These are phyloP conservation scores for Hypoxylon subgilvum DNA, from an alignment of 495 filamentous ascomycete genomes.

Conservation along the genomic window DNA sequence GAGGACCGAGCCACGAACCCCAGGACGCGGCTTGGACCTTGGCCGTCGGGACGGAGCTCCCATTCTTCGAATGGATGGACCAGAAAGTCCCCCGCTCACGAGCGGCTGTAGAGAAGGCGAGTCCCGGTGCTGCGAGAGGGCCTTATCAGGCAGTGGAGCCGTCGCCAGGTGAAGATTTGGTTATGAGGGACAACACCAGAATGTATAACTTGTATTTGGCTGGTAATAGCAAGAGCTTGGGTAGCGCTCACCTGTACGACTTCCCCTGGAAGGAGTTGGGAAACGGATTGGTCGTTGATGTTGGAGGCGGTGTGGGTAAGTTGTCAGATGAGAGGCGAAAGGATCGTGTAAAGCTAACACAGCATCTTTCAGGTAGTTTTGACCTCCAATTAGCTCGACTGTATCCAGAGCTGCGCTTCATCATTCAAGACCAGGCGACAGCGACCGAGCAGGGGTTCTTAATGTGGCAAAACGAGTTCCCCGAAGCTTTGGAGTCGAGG, in stretches of 20 bases:
- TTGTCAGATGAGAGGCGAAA: background rate
- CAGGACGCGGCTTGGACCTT: conserved; percentile 42
- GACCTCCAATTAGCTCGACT: conserved; percentile 40
- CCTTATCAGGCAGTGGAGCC: conserved; percentile 17
- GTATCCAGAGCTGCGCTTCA: conserved; percentile 44
- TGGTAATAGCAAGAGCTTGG: conserved; percentile 44
- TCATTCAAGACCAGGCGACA: conserved; percentile 50
- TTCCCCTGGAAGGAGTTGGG: conserved; percentile 48
- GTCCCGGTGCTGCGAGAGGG: conserved; percentile 29
- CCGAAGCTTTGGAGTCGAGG: conserved; percentile 39
- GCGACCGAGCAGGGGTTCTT: conserved; percentile 36
- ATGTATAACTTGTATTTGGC: conserved; percentile 35
- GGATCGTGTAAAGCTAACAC: conserved; percentile 7
- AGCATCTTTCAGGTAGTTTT: conserved; percentile 40
- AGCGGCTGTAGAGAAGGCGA: conserved; percentile 31
- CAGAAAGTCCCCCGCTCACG: conserved; percentile 34
- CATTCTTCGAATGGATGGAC: conserved; percentile 50
- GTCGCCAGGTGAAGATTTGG: conserved; percentile 28
- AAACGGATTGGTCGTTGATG: conserved; percentile 47
- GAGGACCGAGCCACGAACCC: conserved; percentile 36
- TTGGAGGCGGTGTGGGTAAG: conserved; percentile 51
- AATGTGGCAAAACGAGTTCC: conserved; percentile 40
- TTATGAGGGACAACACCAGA: conserved; percentile 18
- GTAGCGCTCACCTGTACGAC: conserved; percentile 42
- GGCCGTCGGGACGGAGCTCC: conserved; percentile 40